Base-by-base conservation (phyloP, 441 rosid species). In the Pelargonium myrrhifolium region DNA sequence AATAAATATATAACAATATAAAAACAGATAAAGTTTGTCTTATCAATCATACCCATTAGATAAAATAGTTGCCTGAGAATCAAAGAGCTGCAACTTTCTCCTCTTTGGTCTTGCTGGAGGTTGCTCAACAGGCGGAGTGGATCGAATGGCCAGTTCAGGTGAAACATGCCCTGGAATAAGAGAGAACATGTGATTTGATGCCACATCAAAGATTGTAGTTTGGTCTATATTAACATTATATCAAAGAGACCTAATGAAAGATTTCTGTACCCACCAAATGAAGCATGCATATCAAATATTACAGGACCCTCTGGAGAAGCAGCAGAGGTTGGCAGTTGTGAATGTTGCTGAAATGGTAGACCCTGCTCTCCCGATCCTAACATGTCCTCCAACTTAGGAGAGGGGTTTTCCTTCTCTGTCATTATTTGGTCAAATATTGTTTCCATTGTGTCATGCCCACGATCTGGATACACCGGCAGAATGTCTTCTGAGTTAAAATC, bases 101-200 rank as follows among this genome's bases (percentile, higher is more conserved):
- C 77, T 90, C 73, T 83, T 80, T 64, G 40, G 66, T 76, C 76
- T 82, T 67, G 35, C 76, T 56, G 68, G 78, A 51, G 80, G 82
- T 68, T 69, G 79, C 79, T 76, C 84, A 58, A 55, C 76, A 35
- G 76, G 85, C 59, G 98, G 96, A 71, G 85, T 69, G 20, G 96
- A 77, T 71, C 78, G 81, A 37, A 89, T 72, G 47, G 43, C 84
- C 58, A 87, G 73, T 22, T 78, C 83, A 73, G 90, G 90, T 71
- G 90, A 79, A 53, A 64, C 59, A 72, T 77, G 73, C 66, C 70
- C 98, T 88, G 77, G 65, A 65, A 76, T 58, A 66, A 35, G 73
- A 64, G 42, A 65, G n/a, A 68, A 42, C 18, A 49, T 2, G 2
- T 24, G 2, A 24, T 2, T 24, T 24, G 26, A 24, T 24, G 26